Percentiles rank a stretch among this genome's conserved stretches.
phyloP scores from a whole-genome alignment of 2,329 filamentous ascomycete species.

The Akanthomyces muscarius region DNA sequence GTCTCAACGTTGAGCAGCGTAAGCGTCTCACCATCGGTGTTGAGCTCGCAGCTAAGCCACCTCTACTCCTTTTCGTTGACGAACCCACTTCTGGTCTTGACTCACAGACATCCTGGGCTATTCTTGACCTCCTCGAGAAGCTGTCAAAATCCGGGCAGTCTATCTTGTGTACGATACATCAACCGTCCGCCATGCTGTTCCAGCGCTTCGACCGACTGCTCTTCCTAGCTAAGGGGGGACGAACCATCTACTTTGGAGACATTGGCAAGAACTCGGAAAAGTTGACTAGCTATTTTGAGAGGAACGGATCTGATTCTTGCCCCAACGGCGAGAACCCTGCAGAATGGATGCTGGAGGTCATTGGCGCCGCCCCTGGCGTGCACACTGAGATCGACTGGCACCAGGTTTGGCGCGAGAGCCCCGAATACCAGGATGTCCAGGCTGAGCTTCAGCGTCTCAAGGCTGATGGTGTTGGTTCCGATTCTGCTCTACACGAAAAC shows the following conservation, averaged over 20 bases:
- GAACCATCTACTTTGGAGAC: slow-evolving; percentile 77
- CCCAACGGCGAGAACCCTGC: slow-evolving; percentile 70
- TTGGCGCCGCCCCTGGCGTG: slow-evolving; percentile 60
- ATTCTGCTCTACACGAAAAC: background rate
- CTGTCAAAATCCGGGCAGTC: slow-evolving; percentile 85
- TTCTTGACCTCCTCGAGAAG: slow-evolving; percentile 82
- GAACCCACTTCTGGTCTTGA: slow-evolving; percentile 94
- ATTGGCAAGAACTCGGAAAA: slow-evolving; percentile 40
- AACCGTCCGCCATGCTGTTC: slow-evolving; percentile 93
- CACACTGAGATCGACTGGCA: slow-evolving; percentile 62
- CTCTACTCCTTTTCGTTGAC: slow-evolving; percentile 85
- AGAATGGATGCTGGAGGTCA: slow-evolving; percentile 70
- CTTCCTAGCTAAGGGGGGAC: slow-evolving; percentile 71
- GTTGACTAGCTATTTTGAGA: slow-evolving; percentile 72
- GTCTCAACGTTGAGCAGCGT: slow-evolving; percentile 67
- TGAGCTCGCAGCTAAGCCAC: slow-evolving; percentile 87
- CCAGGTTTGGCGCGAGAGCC: slow-evolving; percentile 54
- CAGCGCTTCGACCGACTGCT: slow-evolving; percentile 82
- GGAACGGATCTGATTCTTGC: slow-evolving; percentile 61
- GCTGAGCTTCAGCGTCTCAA: slow-evolving; percentile 40
- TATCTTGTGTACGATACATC: slow-evolving; percentile 93
- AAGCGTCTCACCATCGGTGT: slow-evolving; percentile 89
- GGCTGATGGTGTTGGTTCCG: background rate
- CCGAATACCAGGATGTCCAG: slow-evolving; percentile 53
- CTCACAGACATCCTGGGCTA: slow-evolving; percentile 89